Conservation (phyloP, 345 rosid species). For the Eucalyptus shirleyi region DNA sequence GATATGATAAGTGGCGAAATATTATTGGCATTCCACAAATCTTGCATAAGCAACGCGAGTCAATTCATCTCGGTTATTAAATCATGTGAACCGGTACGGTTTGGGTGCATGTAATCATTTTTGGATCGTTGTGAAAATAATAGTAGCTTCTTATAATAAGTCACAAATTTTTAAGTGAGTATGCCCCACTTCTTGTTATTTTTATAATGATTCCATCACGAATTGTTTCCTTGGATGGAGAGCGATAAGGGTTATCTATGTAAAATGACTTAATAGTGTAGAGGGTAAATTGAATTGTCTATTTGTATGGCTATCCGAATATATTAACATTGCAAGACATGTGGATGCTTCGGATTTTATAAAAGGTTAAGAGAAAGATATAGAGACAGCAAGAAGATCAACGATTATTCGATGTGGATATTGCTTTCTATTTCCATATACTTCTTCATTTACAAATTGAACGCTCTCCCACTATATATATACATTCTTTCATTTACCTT, state of each 20-base stretch:
- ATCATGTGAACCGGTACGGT: background rate
- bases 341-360: background rate
- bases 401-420: no score
- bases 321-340: background rate
- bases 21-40: no score
- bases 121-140: no score
- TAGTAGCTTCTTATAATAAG: no score
- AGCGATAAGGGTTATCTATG: accelerated
- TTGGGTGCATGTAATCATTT: background rate
- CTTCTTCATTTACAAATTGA: no score
- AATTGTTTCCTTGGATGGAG: background rate
- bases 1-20: background rate
- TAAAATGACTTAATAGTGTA: background rate
- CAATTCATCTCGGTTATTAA: background rate
- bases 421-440: background rate
- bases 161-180: no score
- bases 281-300: background rate
- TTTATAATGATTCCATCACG: background rate
- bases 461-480: no score
- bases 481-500: accelerated
- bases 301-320: accelerated
- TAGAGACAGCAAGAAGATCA: background rate
- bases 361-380: background rate
- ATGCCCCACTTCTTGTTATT: background rate
- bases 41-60: background rate